Conservation (phyloP, 441 rosid species). For the Lepidium campestre region DNA sequence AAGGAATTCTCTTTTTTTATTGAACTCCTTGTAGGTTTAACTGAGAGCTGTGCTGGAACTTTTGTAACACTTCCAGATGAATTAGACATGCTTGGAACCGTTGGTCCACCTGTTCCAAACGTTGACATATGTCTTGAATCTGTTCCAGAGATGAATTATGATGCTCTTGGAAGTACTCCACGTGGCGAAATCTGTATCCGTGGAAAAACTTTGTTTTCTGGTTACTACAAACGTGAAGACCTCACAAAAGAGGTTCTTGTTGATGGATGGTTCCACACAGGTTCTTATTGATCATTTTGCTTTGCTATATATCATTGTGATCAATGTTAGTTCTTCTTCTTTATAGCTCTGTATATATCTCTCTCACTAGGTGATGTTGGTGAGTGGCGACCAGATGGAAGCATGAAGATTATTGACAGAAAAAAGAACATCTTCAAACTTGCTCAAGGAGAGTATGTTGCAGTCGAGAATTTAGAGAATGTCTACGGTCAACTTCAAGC, state of each 20-base stretch:
- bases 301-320: neutral
- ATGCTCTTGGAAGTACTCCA: conserved; percentile 70
- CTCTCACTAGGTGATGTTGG: conserved; percentile 77
- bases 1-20: too few relatives aligned
- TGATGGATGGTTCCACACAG: conserved; percentile 98
- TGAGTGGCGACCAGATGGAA: conserved; percentile 95
- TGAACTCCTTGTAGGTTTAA: conserved; percentile 52
- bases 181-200: conserved; percentile 90
- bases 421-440: conserved; percentile 96
- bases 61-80: conserved; percentile 89
- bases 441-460: conserved; percentile 98
- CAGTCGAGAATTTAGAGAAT: conserved; percentile 90
- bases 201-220: conserved; percentile 70
- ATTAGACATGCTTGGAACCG: conserved; percentile 79
- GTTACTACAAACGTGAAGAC: conserved; percentile 91
- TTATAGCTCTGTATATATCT: neutral
- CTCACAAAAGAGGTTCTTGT: conserved; percentile 75
- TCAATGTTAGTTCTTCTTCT: neutral
- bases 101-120: conserved; percentile 94
- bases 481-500: conserved; percentile 48
- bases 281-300: conserved; percentile 27
- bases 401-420: conserved; percentile 88
- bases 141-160: conserved; percentile 89
- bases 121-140: conserved; percentile 84
- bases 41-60: conserved; percentile 92